A percentile compares a stretch with the other conserved stretches of the same genome.
Evolutionary conservation across 768 basidiomycete species (phyloP).

Genomic region (Lactarius hengduanensis): DNA sequence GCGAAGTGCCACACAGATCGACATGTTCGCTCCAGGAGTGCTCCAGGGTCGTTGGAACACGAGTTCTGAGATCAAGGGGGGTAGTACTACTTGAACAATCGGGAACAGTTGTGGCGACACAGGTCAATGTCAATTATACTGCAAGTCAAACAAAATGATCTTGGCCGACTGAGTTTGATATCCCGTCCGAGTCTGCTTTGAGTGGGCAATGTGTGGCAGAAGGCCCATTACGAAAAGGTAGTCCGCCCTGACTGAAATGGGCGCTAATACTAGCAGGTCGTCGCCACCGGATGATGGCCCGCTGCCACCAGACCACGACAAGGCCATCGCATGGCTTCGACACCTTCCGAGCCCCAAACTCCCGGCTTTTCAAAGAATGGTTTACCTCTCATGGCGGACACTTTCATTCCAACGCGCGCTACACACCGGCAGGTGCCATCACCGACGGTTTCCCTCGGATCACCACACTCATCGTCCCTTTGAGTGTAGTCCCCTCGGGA

Average conservation of each 20-base stretch:
- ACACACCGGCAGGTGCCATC: slow-evolving; percentile 44
- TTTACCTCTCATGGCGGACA: slow-evolving; percentile 47
- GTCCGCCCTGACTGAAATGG: too few relatives aligned
- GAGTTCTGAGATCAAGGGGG: neutral
- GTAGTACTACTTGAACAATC: neutral
- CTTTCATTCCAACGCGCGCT: slow-evolving; percentile 48
- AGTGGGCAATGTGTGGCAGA: too few relatives aligned
- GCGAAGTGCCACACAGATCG: neutral
- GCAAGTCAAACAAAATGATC: too few relatives aligned
- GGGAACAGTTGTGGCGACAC: too few relatives aligned
- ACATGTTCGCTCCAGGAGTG: neutral
- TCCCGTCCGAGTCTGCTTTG: too few relatives aligned
- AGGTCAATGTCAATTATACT: too few relatives aligned
- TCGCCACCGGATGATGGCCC: neutral
- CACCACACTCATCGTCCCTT: neutral
- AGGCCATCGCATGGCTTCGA: slow-evolving; percentile 5
- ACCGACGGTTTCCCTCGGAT: neutral
- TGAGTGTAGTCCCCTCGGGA: slow-evolving; percentile 38
- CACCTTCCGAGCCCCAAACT: slow-evolving; percentile 25
- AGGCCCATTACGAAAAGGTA: too few relatives aligned
- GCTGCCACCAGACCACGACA: neutral
- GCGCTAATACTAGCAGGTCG: too few relatives aligned
- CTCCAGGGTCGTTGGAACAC: neutral
- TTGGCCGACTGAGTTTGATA: too few relatives aligned
- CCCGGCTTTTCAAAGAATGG: slow-evolving; percentile 49